Percentiles rank a stretch among this genome's conserved stretches.
Conservation (phyloP, 2,329 filamentous ascomycete species). For the Moelleriella libera region DNA sequence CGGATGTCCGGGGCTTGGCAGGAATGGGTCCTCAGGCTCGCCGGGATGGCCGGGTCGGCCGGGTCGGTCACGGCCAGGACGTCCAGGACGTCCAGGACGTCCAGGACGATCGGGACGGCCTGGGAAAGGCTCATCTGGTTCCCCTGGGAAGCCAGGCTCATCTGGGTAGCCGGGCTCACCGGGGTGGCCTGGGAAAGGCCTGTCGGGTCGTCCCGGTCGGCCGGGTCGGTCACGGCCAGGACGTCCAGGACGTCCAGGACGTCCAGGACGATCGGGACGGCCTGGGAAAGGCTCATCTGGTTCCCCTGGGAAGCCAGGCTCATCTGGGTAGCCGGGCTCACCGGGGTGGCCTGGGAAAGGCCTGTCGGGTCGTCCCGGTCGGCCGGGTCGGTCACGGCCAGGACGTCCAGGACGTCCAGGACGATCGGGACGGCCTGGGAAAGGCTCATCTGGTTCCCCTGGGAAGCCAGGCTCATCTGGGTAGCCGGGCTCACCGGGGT, state of each 20-base stretch:
- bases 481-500: not conserved
- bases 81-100: too few species aligned
- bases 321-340: not conserved
- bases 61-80: not conserved
- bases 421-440: not conserved
- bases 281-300: not conserved
- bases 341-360: not conserved
- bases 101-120: not conserved
- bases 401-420: not conserved
- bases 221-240: not conserved
- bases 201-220: not conserved
- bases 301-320: not conserved
- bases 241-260: not conserved
- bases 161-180: not conserved
- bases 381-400: not conserved
- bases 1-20: not conserved
- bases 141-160: not conserved
- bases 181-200: not conserved
- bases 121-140: not conserved
- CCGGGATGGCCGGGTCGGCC: too few species aligned
- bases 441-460: not conserved
- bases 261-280: not conserved
- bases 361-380: not conserved
- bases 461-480: not conserved
- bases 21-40: too few species aligned